These are phyloP conservation scores for Calonectria crousiana DNA, from an alignment of 2,329 filamentous ascomycete genomes.

Conservation along the genomic window DNA sequence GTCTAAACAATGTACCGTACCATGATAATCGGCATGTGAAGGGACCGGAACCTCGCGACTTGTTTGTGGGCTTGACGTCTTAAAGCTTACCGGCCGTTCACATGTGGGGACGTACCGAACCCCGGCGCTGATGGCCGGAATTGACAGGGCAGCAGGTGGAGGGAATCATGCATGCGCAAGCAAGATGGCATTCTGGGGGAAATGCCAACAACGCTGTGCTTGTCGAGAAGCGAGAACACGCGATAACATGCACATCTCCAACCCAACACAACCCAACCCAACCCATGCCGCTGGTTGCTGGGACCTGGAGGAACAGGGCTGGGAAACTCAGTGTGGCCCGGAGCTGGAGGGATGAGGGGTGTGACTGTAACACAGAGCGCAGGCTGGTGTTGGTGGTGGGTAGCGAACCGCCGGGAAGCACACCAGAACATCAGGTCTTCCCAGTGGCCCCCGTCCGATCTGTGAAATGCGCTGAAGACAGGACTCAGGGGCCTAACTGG, in stretches of 20 bases:
- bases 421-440: conserved; percentile 25
- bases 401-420: conserved; percentile 23
- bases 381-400: neutral
- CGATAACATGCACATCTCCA: conserved; percentile 26
- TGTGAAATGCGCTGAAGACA: conserved; percentile 11
- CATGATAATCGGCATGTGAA: conserved; percentile 24
- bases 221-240: conserved; percentile 31
- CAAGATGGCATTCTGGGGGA: conserved; percentile 30
- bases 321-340: neutral
- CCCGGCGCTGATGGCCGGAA: conserved; percentile 17
- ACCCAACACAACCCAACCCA: conserved; percentile 10
- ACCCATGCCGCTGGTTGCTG: conserved; percentile 29
- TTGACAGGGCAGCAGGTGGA: conserved; percentile 21
- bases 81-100: conserved; percentile 12
- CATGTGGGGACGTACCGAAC: conserved; percentile 24
- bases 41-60: conserved; percentile 6
- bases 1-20: conserved; percentile 11
- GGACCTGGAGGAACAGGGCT: conserved; percentile 15
- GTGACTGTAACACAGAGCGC: neutral
- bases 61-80: conserved; percentile 11
- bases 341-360: neutral
- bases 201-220: conserved; percentile 14
- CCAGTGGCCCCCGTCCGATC: conserved; percentile 9
- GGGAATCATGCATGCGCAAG: conserved; percentile 23
- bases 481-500: conserved; percentile 25